phyloP scores from a whole-genome alignment of 208 protist genomes.

The Kentomonas sorsogonicus region DNA sequence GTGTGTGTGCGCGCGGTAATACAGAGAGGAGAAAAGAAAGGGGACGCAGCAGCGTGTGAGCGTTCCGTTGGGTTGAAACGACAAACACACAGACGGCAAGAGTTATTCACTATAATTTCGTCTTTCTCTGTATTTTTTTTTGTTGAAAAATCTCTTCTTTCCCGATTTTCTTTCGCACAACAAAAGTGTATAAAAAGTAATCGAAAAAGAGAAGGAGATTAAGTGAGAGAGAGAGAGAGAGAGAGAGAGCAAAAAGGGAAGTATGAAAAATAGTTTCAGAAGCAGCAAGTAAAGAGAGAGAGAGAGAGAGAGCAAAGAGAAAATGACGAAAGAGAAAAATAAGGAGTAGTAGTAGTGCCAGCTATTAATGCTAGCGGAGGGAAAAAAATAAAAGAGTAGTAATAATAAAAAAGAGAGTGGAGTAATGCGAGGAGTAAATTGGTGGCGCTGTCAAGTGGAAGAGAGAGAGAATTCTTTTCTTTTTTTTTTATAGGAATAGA shows the following conservation, averaged over 20 bases:
- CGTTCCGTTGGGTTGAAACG: too few species aligned
- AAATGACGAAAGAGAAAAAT: background rate
- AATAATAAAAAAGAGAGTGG: background rate
- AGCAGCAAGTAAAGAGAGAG: constrained; percentile 5
- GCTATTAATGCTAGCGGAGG: too few species aligned
- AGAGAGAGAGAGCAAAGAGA: constrained; percentile 3
- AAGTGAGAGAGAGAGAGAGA: constrained; percentile 4
- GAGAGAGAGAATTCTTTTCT: background rate
- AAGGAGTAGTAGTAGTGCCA: background rate
- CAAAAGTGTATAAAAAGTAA: constrained; percentile 2
- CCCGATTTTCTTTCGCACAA: background rate
- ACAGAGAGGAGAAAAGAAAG: too few species aligned
- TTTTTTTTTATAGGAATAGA: background rate
- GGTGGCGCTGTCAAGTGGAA: background rate
- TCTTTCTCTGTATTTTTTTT: constrained; percentile 7
- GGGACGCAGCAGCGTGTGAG: too few species aligned
- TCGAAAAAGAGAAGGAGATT: constrained; percentile 1
- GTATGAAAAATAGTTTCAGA: constrained; percentile 20
- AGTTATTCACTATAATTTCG: background rate
- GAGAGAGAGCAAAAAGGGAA: constrained; percentile 1
- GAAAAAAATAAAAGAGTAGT: too few species aligned
- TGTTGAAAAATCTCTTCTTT: background rate
- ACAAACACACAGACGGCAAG: too few species aligned
- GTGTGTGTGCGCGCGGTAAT: too few species aligned
- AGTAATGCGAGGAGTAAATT: background rate